phyloP scores from a whole-genome alignment of 768 basidiomycete genomes.

The Lactarius vividus region DNA sequence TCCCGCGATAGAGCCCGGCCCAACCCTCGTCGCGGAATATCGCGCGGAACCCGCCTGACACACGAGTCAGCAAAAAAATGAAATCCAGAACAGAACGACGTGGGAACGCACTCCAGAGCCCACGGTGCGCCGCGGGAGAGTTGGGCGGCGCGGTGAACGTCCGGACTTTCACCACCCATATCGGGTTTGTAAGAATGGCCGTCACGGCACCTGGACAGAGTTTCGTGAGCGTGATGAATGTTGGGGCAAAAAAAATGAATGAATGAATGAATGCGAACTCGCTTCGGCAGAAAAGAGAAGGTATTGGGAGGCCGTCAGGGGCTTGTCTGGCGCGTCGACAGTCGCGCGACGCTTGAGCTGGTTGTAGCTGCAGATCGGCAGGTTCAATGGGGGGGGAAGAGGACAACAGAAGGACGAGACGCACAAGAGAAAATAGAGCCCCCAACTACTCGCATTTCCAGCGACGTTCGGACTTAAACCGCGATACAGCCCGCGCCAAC shows the following conservation, averaged over 20 bases:
- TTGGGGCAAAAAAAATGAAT: conserved; percentile 18
- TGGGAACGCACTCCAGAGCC: conserved; percentile 61
- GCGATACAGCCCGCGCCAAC: conserved; percentile 85
- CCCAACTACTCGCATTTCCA: conserved; percentile 82
- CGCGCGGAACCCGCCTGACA: conserved; percentile 64
- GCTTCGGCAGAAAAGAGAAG: conserved; percentile 93
- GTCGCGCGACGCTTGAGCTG: conserved; percentile 84
- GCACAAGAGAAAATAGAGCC: conserved; percentile 66
- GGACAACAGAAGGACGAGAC: conserved; percentile 35
- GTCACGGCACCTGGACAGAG: conserved; percentile 76
- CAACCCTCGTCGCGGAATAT: conserved; percentile 75
- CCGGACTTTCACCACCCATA: conserved; percentile 97
- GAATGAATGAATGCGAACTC: conserved; percentile 60
- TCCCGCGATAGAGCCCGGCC: conserved; percentile 82
- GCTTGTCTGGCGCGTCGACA: conserved; percentile 59
- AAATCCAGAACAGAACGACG: neutral
- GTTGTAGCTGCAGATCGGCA: conserved; percentile 68
- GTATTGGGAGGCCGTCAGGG: conserved; percentile 74
- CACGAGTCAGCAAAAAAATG: neutral
- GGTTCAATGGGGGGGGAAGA: neutral
- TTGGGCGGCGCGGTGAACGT: conserved; percentile 83
- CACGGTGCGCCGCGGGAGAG: conserved; percentile 72
- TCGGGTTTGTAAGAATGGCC: conserved; percentile 92
- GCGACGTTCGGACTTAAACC: conserved; percentile 89
- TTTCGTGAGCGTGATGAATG: conserved; percentile 7